Evolutionary conservation across 495 filamentous ascomycete species (phyloP).

Genomic region (Tetracladium marchalianum): DNA sequence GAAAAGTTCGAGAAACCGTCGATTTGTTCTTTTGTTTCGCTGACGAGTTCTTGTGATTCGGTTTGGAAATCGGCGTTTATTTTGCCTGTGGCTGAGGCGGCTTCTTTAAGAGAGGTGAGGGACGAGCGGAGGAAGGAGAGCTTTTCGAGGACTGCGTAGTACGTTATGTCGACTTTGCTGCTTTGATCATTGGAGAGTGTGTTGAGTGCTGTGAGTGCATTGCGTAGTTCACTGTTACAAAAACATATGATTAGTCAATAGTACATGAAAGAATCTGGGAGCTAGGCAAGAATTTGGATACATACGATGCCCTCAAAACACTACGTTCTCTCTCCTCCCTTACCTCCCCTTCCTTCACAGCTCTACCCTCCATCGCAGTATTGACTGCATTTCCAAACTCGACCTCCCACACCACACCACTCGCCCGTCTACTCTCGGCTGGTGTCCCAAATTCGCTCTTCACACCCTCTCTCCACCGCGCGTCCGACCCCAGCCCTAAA

Average conservation of each 20-base stretch:
- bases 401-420: constrained; percentile 23
- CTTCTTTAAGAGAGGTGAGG: constrained; percentile 56
- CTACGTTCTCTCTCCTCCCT: constrained; percentile 31
- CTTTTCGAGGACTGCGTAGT: constrained; percentile 76
- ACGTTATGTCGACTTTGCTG: constrained; percentile 71
- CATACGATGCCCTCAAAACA: constrained; percentile 31
- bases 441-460: constrained; percentile 33
- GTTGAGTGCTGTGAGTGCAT: constrained; percentile 32
- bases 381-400: constrained; percentile 15
- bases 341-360: constrained; percentile 25
- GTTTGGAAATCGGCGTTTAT: constrained; percentile 52
- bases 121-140: constrained; percentile 58
- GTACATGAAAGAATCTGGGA: constrained; percentile 1
- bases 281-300: background rate
- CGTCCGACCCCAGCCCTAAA: constrained; percentile 5
- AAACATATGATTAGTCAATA: background rate
- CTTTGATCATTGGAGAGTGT: constrained; percentile 46
- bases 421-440: constrained; percentile 29
- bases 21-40: constrained; percentile 56
- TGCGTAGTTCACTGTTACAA: constrained; percentile 15
- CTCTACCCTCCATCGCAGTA: constrained; percentile 8
- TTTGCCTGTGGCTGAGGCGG: constrained; percentile 50
- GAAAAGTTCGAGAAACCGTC: constrained; percentile 56
- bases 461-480: constrained; percentile 2
- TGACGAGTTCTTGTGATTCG: constrained; percentile 49